Conservation (phyloP, 805 yeast genomes). For the Candida insectorum region DNA sequence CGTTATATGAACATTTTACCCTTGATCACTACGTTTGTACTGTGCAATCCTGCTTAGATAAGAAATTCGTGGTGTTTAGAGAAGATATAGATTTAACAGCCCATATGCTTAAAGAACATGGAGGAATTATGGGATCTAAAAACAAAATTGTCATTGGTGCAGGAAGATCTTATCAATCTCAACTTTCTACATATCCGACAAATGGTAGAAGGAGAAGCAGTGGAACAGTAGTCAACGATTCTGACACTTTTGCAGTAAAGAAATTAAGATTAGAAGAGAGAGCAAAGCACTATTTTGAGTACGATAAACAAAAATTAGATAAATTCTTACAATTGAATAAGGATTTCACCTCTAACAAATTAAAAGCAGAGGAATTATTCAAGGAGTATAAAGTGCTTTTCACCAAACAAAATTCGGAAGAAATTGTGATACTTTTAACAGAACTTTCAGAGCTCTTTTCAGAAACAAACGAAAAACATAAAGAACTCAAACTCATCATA, state of each 20-base stretch:
- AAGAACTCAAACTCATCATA: conserved; percentile 5
- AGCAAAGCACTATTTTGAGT: conserved; percentile 73
- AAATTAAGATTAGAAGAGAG: conserved; percentile 72
- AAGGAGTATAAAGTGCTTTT: conserved; percentile 34
- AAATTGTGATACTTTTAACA: conserved; percentile 52
- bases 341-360: conserved; percentile 41
- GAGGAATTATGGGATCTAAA: conserved; percentile 47
- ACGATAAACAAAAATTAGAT: conserved; percentile 44
- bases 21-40: conserved; percentile 73
- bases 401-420: conserved; percentile 33
- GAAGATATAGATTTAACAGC: conserved; percentile 84
- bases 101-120: conserved; percentile 83
- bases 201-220: conserved; percentile 14
- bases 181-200: conserved; percentile 55
- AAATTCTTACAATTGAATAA: conserved; percentile 50
- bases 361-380: conserved; percentile 49
- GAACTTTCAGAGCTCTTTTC: conserved; percentile 61
- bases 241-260: conserved; percentile 48
- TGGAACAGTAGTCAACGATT: conserved; percentile 10
- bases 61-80: conserved; percentile 86
- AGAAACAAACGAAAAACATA: conserved; percentile 19
- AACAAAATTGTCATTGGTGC: conserved; percentile 40
- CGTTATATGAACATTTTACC: conserved; percentile 71
- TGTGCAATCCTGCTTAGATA: conserved; percentile 75
- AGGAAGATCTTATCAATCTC: conserved; percentile 50